These are phyloP conservation scores for Saccharomyces eubayanus DNA, from an alignment of 805 yeast species.

Conservation along the genomic window DNA sequence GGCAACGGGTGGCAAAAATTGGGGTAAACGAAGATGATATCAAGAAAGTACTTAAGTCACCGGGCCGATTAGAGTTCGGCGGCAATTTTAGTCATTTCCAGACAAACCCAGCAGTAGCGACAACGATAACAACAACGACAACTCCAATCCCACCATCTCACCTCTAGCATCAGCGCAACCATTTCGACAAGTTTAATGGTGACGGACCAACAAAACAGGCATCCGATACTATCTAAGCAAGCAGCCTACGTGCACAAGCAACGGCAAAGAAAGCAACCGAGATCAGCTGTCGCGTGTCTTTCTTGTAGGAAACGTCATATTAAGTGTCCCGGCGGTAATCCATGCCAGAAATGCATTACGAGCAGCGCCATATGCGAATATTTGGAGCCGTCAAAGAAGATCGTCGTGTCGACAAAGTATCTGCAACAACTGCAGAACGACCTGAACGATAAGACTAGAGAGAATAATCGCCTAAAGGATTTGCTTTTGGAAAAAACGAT, in stretches of 20 bases:
- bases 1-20: background rate
- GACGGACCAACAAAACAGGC: background rate
- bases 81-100: too few relatives aligned
- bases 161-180: background rate
- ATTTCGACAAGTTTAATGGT: background rate
- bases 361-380: constrained; percentile 59
- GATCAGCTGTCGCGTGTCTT: constrained; percentile 39
- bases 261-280: constrained; percentile 9
- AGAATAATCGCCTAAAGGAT: constrained; percentile 38
- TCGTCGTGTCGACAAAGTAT: constrained; percentile 66
- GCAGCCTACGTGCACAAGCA: background rate
- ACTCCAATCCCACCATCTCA: background rate
- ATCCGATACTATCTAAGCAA: background rate
- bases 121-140: background rate
- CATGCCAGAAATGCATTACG: constrained; percentile 54
- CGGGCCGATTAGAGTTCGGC: background rate
- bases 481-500: background rate
- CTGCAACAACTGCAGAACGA: constrained; percentile 60
- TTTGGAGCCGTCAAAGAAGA: constrained; percentile 60
- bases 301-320: constrained; percentile 66
- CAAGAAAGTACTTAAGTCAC: background rate
- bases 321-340: constrained; percentile 71
- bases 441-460: constrained; percentile 54
- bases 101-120: background rate
- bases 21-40: background rate